Evolutionary conservation across 2,329 filamentous ascomycete species (phyloP).

Genomic region (Talaromyces amestolkiae): DNA sequence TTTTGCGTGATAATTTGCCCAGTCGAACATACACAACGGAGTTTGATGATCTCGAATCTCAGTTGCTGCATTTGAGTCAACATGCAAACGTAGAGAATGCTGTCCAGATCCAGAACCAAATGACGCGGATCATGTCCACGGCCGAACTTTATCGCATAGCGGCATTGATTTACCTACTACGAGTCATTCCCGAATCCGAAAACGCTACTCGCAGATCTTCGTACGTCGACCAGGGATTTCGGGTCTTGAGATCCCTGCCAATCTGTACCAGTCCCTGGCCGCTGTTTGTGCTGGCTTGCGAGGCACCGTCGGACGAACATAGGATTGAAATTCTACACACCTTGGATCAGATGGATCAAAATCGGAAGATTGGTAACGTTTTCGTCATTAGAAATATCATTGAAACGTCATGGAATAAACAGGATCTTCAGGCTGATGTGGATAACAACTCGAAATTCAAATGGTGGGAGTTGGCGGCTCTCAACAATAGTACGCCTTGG

Average conservation of each 20-base stretch:
- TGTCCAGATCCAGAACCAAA: background rate
- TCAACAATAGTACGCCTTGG: background rate
- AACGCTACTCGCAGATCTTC: background rate
- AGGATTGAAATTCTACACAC: constrained; percentile 4
- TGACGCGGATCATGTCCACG: background rate
- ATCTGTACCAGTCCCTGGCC: constrained; percentile 17
- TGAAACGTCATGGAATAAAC: constrained; percentile 6
- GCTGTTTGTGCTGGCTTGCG: constrained; percentile 13
- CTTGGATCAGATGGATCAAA: constrained; percentile 12
- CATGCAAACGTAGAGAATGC: background rate
- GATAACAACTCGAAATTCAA: background rate
- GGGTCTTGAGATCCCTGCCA: background rate
- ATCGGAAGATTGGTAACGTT: constrained; percentile 15
- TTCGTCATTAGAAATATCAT: constrained; percentile 15
- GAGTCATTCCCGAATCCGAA: background rate
- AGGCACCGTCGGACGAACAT: constrained; percentile 9
- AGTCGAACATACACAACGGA: background rate
- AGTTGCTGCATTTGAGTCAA: background rate
- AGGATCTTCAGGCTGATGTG: constrained; percentile 10
- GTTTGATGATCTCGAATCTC: constrained; percentile 1
- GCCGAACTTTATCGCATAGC: constrained; percentile 2
- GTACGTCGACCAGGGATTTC: constrained; percentile 5
- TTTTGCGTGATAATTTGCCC: background rate
- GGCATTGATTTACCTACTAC: constrained; percentile 3
- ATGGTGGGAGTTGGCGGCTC: background rate